Evolutionary conservation across 257 asterid genomes (phyloP).

Genomic region (Gardenia jasminoides): DNA sequence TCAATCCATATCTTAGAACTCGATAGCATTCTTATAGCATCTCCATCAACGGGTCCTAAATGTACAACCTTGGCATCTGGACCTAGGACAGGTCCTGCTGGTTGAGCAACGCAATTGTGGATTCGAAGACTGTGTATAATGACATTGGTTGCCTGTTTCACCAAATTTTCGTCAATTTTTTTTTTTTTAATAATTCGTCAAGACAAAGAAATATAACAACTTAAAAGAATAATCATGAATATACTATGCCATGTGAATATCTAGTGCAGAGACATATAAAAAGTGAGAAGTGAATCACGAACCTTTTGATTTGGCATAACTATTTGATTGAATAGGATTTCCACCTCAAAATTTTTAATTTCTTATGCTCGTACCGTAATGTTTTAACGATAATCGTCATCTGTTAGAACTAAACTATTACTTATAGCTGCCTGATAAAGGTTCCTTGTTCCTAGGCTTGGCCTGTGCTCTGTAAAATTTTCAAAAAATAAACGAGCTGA

Average conservation of each 20-base stretch:
- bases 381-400: no score
- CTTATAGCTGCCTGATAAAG: neutral
- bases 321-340: neutral
- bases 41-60: conserved; percentile 67
- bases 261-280: no score
- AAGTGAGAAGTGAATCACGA: neutral
- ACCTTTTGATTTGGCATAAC: neutral
- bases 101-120: conserved; percentile 61
- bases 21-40: conserved; percentile 61
- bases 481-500: neutral
- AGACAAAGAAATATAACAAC: neutral
- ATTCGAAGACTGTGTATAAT: conserved; percentile 67
- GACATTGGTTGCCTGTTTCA: conserved; percentile 58
- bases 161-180: neutral
- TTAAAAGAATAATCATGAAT: no score
- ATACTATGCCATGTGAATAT: no score
- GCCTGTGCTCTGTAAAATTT: neutral
- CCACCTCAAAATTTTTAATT: neutral
- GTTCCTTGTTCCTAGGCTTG: neutral
- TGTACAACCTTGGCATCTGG: conserved; percentile 37
- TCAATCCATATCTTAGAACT: conserved; percentile 75
- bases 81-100: conserved; percentile 50
- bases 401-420: no score
- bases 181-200: neutral
- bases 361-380: neutral